Conservation (phyloP, 805 yeast genomes). For the Naumovozyma dairenensis region DNA sequence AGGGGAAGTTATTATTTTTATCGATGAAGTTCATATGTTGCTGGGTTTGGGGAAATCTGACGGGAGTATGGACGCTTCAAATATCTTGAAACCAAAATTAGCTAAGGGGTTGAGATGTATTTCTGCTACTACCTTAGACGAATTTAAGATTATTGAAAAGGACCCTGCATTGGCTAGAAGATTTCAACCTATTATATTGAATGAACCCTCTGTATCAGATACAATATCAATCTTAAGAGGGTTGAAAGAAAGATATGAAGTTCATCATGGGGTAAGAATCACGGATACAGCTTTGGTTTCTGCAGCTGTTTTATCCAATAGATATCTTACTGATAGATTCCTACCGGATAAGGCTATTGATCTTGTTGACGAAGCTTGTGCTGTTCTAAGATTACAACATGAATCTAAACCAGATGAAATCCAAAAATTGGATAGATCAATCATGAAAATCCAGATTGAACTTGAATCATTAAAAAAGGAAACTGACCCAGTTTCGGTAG, state of each 20-base stretch:
- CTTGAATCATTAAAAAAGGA: conserved; percentile 89
- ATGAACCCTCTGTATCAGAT: conserved; percentile 85
- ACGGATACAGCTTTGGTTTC: conserved; percentile 88
- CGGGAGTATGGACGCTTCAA: conserved; percentile 93
- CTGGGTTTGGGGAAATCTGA: conserved; percentile 89
- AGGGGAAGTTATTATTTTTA: conserved; percentile 69
- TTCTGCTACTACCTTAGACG: conserved; percentile 94
- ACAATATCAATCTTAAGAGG: conserved; percentile 90
- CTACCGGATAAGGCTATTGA: conserved; percentile 96
- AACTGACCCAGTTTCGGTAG: conserved; percentile 73
- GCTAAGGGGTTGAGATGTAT: conserved; percentile 93
- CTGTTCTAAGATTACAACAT: conserved; percentile 86
- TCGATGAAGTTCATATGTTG: conserved; percentile 84
- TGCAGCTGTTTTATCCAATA: conserved; percentile 80
- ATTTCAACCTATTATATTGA: conserved; percentile 77
- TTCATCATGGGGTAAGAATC: conserved; percentile 94
- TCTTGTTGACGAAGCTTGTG: conserved; percentile 94
- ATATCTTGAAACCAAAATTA: conserved; percentile 81
- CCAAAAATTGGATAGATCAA: conserved; percentile 74
- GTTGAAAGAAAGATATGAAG: conserved; percentile 86
- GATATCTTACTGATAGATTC: conserved; percentile 85
- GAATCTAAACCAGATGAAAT: conserved; percentile 95
- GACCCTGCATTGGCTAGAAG: conserved; percentile 94
- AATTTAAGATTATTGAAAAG: conserved; percentile 88
- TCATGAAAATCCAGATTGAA: conserved; percentile 92